Evolutionary conservation across 176 grass and related monocot species (phyloP).

Genomic region (Miscanthus lutarioriparius): DNA sequence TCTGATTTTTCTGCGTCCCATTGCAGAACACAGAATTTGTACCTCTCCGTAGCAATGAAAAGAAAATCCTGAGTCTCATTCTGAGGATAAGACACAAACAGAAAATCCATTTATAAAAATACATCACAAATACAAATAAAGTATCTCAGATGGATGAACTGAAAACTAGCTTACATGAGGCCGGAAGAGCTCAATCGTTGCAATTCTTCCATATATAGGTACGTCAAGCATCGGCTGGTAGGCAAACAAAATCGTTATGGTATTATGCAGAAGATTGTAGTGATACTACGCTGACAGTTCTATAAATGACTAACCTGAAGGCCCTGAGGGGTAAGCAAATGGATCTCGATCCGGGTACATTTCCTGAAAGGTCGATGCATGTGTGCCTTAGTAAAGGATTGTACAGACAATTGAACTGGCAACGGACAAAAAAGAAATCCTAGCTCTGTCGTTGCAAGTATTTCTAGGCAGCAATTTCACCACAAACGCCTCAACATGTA

Average conservation of each 20-base stretch:
- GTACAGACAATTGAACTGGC: background rate
- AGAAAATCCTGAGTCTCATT: constrained; percentile 95
- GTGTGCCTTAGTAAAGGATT: constrained; percentile 8
- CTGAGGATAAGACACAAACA: constrained; percentile 33
- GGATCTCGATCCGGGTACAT: constrained; percentile 96
- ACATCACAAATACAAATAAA: background rate
- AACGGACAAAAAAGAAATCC: background rate
- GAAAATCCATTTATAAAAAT: constrained; percentile 14
- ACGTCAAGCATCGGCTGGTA: constrained; percentile 96
- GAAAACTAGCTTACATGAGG: constrained; percentile 62
- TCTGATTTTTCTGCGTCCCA: constrained; percentile 93
- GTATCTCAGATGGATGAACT: constrained; percentile 2
- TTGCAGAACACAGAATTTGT: constrained; percentile 94
- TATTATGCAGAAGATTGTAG: background rate
- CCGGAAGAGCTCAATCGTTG: constrained; percentile 89
- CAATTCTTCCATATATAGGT: constrained; percentile 95
- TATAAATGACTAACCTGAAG: constrained; percentile 60
- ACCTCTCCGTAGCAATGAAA: constrained; percentile 92
- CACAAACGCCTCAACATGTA: background rate
- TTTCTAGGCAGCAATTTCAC: background rate
- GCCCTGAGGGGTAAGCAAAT: constrained; percentile 92
- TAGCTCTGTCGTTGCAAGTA: background rate
- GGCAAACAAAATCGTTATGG: background rate
- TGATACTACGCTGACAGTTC: background rate
- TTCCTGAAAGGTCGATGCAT: constrained; percentile 57